Conservation (phyloP, 352 stramenopile species). For the Globisporangium mamillatum region DNA sequence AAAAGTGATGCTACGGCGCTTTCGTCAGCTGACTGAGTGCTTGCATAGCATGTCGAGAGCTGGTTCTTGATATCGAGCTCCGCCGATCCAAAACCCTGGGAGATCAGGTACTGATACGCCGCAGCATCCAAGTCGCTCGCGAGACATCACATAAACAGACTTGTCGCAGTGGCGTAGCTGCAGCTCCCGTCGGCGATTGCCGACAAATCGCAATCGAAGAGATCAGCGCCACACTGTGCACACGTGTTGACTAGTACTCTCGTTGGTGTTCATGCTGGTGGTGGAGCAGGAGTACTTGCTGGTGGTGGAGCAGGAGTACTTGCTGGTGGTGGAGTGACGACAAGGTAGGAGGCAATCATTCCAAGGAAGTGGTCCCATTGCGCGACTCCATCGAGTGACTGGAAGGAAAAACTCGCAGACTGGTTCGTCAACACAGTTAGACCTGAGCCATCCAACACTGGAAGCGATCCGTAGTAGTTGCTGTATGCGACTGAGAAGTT, state of each 20-base stretch:
- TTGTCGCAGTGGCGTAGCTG: conserved; percentile 9
- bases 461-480: conserved; percentile 5
- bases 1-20: neutral
- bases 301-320: neutral
- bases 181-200: conserved; percentile 10
- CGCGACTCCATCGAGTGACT: conserved; percentile 11
- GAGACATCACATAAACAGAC: conserved; percentile 6
- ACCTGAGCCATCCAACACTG: neutral
- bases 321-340: neutral
- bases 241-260: conserved; percentile 10
- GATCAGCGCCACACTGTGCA: neutral
- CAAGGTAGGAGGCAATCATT: neutral
- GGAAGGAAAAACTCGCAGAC: conserved; percentile 9
- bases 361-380: conserved; percentile 7
- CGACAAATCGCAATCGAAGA: conserved; percentile 10
- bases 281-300: neutral
- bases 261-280: neutral
- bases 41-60: neutral
- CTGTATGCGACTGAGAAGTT: conserved; percentile 1
- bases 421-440: neutral
- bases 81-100: neutral
- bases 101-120: neutral
- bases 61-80: neutral
- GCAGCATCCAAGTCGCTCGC: neutral
- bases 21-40: neutral